A percentile compares a stretch with the other conserved stretches of the same genome.
phyloP scores from a whole-genome alignment of 2,329 filamentous ascomycete species.

The Fusarium caatingaense region DNA sequence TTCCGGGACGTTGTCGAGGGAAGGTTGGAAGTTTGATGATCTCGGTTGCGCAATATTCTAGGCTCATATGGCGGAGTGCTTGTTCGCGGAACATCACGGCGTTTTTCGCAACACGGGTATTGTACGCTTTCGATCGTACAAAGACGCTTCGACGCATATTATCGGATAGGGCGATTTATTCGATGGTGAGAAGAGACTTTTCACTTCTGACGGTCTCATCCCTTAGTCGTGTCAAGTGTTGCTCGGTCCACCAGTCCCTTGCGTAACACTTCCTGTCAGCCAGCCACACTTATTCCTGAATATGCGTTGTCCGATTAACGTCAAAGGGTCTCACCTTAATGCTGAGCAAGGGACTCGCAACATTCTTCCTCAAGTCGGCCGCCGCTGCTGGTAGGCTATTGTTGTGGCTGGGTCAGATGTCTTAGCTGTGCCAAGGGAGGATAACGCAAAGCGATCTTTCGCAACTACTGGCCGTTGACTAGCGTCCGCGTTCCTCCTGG shows the following conservation, averaged over 20 bases:
- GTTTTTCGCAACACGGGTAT: not conserved
- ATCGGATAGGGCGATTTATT: not conserved
- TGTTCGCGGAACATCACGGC: not conserved
- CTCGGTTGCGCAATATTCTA: not conserved
- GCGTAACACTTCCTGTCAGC: not conserved
- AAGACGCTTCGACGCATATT: fast-evolving
- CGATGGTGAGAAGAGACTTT: no score
- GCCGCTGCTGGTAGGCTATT: not conserved
- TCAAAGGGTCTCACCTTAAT: not conserved
- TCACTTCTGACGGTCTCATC: not conserved
- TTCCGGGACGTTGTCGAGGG: not conserved
- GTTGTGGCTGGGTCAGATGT: not conserved
- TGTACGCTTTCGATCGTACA: not conserved
- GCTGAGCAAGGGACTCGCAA: not conserved
- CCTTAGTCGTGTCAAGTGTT: not conserved
- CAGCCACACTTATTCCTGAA: not conserved
- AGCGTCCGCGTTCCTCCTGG: not conserved
- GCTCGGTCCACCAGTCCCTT: not conserved
- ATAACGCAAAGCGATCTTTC: not conserved
- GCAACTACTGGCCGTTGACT: not conserved
- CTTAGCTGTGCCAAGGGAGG: not conserved
- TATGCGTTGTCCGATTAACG: not conserved
- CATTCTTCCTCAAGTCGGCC: not conserved
- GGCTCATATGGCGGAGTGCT: not conserved
- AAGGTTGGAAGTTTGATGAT: not conserved